A percentile compares a stretch with the other conserved stretches of the same genome.
These are phyloP conservation scores for Naganishia vaughanmartiniae DNA, from an alignment of 768 basidiomycete species.

Conservation along the genomic window DNA sequence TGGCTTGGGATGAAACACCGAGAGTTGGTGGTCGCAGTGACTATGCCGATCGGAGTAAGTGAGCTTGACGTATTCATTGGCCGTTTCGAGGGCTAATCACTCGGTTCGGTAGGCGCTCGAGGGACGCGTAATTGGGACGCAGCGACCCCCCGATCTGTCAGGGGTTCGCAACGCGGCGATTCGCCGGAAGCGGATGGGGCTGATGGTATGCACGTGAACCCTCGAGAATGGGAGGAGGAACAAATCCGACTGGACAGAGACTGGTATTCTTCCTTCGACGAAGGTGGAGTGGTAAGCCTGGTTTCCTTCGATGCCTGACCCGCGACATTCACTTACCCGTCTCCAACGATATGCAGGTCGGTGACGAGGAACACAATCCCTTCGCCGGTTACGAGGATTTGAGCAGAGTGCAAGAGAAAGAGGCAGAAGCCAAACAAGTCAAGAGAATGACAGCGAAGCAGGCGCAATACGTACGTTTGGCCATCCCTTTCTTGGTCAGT, in stretches of 20 bases:
- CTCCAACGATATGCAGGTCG: conserved; percentile 49
- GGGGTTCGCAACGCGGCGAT: conserved; percentile 24
- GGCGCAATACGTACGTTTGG: conserved; percentile 79
- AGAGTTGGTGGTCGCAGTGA: conserved; percentile 59
- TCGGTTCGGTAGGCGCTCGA: neutral
- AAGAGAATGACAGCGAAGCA: conserved; percentile 90
- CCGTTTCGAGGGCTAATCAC: neutral
- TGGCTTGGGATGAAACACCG: conserved; percentile 93
- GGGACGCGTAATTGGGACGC: conserved; percentile 42
- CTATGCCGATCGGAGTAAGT: conserved; percentile 55
- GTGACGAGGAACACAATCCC: conserved; percentile 88
- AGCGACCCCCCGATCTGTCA: conserved; percentile 42
- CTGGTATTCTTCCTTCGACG: conserved; percentile 93
- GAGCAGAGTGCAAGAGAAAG: conserved; percentile 48
- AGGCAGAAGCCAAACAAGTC: conserved; percentile 47
- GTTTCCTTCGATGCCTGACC: neutral
- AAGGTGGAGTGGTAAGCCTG: conserved; percentile 65
- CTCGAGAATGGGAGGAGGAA: conserved; percentile 95
- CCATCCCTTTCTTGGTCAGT: neutral
- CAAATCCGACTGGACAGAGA: conserved; percentile 86
- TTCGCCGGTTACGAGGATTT: conserved; percentile 91
- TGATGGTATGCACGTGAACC: conserved; percentile 58
- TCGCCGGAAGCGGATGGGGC: conserved; percentile 38
- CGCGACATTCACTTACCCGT: no score
- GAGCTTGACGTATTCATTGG: neutral